Conservation (phyloP, 2,329 filamentous ascomycete species). For the Diaporthe helianthi region DNA sequence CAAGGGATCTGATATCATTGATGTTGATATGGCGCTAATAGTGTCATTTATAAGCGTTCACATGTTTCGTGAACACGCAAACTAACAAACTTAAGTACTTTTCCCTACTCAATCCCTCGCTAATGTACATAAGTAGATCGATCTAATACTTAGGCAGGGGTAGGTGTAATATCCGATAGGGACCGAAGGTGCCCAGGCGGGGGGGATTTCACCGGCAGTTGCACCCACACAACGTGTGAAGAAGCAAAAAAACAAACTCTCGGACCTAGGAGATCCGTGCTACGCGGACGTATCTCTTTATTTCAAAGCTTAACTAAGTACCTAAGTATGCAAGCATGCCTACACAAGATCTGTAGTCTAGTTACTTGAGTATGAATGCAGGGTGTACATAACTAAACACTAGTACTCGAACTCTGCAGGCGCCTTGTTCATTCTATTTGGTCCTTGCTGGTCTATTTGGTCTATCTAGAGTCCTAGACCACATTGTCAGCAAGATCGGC, state of each 20-base stretch:
- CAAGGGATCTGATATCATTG: too few relatives aligned
- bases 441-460: too few relatives aligned
- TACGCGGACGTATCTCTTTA: not conserved
- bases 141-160: not conserved
- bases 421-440: not conserved
- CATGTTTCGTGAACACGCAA: too few relatives aligned
- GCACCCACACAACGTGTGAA: not conserved
- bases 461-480: not conserved
- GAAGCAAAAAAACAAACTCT: not conserved
- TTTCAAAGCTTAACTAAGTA: not conserved
- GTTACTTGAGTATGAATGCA: not conserved
- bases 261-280: not conserved
- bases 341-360: too few relatives aligned
- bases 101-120: too few relatives aligned
- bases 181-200: too few relatives aligned
- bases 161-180: slow-evolving; percentile 7
- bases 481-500: slow-evolving; percentile 12
- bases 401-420: slow-evolving; percentile 3
- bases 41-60: too few relatives aligned
- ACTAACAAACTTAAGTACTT: too few relatives aligned
- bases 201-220: not conserved
- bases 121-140: not conserved
- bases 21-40: too few relatives aligned
- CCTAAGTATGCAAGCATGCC: not conserved
- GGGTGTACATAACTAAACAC: slow-evolving; percentile 14